phyloP scores from a whole-genome alignment of 345 rosid genomes.

The Hirschfeldia incana region DNA sequence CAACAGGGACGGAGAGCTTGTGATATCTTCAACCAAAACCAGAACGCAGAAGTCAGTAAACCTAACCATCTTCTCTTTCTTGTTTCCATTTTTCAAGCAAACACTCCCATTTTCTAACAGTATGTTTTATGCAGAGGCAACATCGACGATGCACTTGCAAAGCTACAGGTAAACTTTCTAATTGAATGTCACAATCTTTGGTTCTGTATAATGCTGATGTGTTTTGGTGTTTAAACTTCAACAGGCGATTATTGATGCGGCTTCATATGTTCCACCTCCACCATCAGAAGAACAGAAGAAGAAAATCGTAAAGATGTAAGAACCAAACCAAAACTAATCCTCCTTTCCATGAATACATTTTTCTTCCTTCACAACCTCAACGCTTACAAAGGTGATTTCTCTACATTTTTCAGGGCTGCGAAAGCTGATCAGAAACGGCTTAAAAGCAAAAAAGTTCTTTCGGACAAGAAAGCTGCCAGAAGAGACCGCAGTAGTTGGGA shows the following conservation, averaged over 20 bases:
- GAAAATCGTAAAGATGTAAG: slow-evolving; percentile 78
- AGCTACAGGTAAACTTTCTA: slow-evolving; percentile 64
- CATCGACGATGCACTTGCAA: slow-evolving; percentile 80
- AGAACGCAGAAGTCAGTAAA: slow-evolving; percentile 77
- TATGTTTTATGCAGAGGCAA: slow-evolving; percentile 68
- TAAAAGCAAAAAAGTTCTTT: slow-evolving; percentile 70
- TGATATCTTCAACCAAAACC: slow-evolving; percentile 90
- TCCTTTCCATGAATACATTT: background rate
- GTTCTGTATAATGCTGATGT: background rate
- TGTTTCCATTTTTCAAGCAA: background rate
- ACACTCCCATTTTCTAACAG: slow-evolving; percentile 9
- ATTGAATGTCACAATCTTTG: background rate
- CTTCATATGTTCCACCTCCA: slow-evolving; percentile 92
- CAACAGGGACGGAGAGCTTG: slow-evolving; percentile 95
- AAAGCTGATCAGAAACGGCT: slow-evolving; percentile 80
- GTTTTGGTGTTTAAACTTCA: slow-evolving; percentile 9
- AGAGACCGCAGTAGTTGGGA: slow-evolving; percentile 83
- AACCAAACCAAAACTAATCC: slow-evolving; percentile 4
- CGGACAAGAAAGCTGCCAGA: slow-evolving; percentile 81
- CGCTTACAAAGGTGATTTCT: background rate
- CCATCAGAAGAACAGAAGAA: slow-evolving; percentile 99
- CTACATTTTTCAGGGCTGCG: slow-evolving; percentile 60
- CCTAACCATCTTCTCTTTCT: slow-evolving; percentile 2
- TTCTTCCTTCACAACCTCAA: background rate
- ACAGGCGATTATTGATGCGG: slow-evolving; percentile 89